Conservation (phyloP, 2,329 filamentous ascomycete species). For the Penicillium sp. region DNA sequence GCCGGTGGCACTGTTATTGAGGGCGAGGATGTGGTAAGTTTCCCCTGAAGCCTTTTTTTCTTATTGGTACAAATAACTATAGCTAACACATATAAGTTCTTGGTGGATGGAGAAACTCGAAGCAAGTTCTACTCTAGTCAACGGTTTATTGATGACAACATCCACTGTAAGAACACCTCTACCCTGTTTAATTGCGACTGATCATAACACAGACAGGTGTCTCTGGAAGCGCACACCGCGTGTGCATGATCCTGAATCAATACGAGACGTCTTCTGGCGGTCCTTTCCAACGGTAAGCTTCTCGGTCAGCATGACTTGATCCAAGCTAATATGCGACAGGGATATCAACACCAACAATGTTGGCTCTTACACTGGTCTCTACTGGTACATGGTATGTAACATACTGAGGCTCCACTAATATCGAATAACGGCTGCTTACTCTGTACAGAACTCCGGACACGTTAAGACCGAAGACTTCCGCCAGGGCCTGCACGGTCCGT, state of each 20-base stretch:
- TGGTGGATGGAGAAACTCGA: slow-evolving; percentile 61
- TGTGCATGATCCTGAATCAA: slow-evolving; percentile 57
- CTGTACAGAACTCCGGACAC: slow-evolving; percentile 57
- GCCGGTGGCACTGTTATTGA: slow-evolving; percentile 54
- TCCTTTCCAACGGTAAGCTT: slow-evolving; percentile 56
- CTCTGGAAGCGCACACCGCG: slow-evolving; percentile 47
- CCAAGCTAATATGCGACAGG: slow-evolving; percentile 24
- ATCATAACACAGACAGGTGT: slow-evolving; percentile 23
- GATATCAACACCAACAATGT: slow-evolving; percentile 66
- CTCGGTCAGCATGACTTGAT: not conserved
- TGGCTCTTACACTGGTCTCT: slow-evolving; percentile 56
- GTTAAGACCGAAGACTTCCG: slow-evolving; percentile 61
- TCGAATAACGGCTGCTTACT: slow-evolving; percentile 1
- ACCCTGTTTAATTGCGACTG: not conserved
- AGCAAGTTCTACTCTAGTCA: slow-evolving; percentile 69
- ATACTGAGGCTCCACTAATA: not conserved
- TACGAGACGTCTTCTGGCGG: slow-evolving; percentile 64
- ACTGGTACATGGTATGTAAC: slow-evolving; percentile 58
- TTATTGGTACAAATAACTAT: not conserved
- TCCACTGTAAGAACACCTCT: slow-evolving; percentile 49
- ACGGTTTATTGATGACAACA: slow-evolving; percentile 66
- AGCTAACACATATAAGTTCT: slow-evolving; percentile 36
- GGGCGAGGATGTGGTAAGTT: slow-evolving; percentile 50
- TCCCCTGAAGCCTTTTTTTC: too few relatives aligned
- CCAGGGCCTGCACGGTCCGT: slow-evolving; percentile 64